Percentiles rank a stretch among this genome's conserved stretches.
Evolutionary conservation across 2,329 filamentous ascomycete species (phyloP).

Genomic region (Clonostachys chloroleuca): DNA sequence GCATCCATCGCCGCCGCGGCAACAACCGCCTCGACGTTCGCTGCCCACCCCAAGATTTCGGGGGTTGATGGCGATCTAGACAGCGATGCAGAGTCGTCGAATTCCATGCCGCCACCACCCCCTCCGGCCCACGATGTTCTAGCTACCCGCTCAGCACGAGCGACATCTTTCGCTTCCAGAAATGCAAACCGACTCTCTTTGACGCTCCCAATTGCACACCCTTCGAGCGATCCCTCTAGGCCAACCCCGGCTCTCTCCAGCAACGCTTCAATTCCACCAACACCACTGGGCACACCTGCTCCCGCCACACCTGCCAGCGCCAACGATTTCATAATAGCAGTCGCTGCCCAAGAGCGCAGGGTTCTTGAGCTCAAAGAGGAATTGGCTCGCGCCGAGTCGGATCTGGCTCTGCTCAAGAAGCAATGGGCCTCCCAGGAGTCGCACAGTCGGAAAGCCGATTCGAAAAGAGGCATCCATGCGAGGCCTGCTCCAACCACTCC

Average conservation of each 20-base stretch:
- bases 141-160: conserved; percentile 42
- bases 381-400: conserved; percentile 73
- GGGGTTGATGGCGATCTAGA: background rate
- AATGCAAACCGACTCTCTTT: conserved; percentile 55
- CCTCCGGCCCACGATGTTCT: conserved; percentile 27
- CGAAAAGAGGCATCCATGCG: conserved; percentile 44
- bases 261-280: conserved; percentile 39
- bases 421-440: conserved; percentile 79
- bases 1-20: conserved; percentile 10
- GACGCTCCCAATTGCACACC: conserved; percentile 55
- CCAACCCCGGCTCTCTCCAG: conserved; percentile 39
- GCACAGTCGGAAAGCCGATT: conserved; percentile 68
- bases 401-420: conserved; percentile 73
- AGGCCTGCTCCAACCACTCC: conserved; percentile 35
- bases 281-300: conserved; percentile 39
- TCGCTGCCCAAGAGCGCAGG: conserved; percentile 86
- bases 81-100: background rate
- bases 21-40: conserved; percentile 13
- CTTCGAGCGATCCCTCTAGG: conserved; percentile 45
- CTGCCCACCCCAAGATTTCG: conserved; percentile 9
- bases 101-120: conserved; percentile 27
- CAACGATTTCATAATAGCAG: conserved; percentile 75
- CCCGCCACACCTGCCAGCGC: conserved; percentile 46
- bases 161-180: conserved; percentile 47
- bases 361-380: conserved; percentile 92